Base-by-base conservation (phyloP, 305 asterid genomes). In the Andrographis paniculata region DNA sequence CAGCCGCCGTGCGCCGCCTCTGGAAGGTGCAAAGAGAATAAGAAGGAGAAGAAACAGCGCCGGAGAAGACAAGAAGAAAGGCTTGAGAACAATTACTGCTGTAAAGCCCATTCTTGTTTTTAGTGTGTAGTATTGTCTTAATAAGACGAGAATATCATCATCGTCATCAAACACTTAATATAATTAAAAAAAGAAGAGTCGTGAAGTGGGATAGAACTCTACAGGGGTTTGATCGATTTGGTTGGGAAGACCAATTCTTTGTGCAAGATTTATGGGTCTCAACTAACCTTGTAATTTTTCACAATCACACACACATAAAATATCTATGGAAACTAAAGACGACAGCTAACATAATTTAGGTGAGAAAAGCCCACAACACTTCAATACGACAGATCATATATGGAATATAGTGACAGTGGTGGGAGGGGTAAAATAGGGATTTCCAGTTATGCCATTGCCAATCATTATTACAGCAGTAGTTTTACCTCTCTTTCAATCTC, bases 221-320 rank as follows among this genome's bases (percentile, higher is more conserved):
- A 18, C 16, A 3, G 4, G 5, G 8, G n/a, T 2, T 49, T 50
- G 59, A 31, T 66, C 60, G 43, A 37, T 57, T 11, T 15, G 47
- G 72, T 50, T 50, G 58, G 68, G 59, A 47, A 58, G 47, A 56
- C 49, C 56, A 59, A 58, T 56, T 12, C 52, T 41, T 33, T 39
- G 44, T 42, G 27, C 20, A 9, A 20, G 11, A 36, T 45, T 39
- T 31, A 22, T 5, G 42, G 35, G 61, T 61, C 73, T 43, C 68
- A 73, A 56, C 68, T 14, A 68, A 67, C 65, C 16, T 49, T n/a
- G n/a, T n/a, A n/a, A n/a, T n/a, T n/a, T n/a, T n/a, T n/a, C n/a
- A n/a, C n/a, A n/a, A n/a, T n/a, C n/a, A n/a, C n/a, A n/a, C n/a
- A n/a, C n/a, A n/a, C n/a, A n/a, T n/a, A n/a, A n/a, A n/a, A n/a